Percentiles rank a stretch among this genome's conserved stretches.
Evolutionary conservation across 2,329 filamentous ascomycete species (phyloP).

Genomic region (Rachicladosporium sp.): DNA sequence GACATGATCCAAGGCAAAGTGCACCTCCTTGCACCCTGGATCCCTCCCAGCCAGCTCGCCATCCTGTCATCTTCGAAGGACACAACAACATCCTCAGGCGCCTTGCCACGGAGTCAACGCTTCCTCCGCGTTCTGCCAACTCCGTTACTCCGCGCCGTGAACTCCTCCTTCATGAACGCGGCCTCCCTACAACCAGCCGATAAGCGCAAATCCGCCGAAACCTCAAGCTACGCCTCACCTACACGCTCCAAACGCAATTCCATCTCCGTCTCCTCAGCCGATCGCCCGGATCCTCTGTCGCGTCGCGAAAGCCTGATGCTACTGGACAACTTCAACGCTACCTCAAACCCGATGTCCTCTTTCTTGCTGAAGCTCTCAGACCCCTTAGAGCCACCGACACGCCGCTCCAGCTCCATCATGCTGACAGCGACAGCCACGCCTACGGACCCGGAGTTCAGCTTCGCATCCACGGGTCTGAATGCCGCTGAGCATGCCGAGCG

Average conservation of each 20-base stretch:
- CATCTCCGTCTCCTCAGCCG: constrained; percentile 10
- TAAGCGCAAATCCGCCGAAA: constrained; percentile 11
- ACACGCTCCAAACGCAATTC: constrained; percentile 5
- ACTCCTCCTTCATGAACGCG: constrained; percentile 92
- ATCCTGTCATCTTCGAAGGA: constrained; percentile 39
- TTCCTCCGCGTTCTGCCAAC: constrained; percentile 83
- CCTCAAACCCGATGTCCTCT: constrained; percentile 19
- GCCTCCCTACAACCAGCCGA: constrained; percentile 29
- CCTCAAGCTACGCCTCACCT: constrained; percentile 5
- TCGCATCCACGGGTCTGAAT: constrained; percentile 20
- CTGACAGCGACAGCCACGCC: constrained; percentile 22
- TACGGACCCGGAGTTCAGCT: constrained; percentile 32
- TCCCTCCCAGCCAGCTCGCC: constrained; percentile 86
- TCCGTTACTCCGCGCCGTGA: constrained; percentile 83
- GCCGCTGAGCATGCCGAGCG: constrained; percentile 53
- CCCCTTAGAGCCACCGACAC: constrained; percentile 7
- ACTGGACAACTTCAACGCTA: constrained; percentile 37
- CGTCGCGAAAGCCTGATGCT: constrained; percentile 36
- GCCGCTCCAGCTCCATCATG: constrained; percentile 15
- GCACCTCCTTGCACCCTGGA: constrained; percentile 91
- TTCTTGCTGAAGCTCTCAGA: constrained; percentile 6
- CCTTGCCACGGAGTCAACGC: constrained; percentile 81
- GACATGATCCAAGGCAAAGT: constrained; percentile 91
- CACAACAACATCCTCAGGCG: constrained; percentile 43
- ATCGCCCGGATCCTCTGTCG: constrained; percentile 19